These are phyloP conservation scores for Kwoniella botswanensis DNA, from an alignment of 768 basidiomycete genomes.

Conservation along the genomic window DNA sequence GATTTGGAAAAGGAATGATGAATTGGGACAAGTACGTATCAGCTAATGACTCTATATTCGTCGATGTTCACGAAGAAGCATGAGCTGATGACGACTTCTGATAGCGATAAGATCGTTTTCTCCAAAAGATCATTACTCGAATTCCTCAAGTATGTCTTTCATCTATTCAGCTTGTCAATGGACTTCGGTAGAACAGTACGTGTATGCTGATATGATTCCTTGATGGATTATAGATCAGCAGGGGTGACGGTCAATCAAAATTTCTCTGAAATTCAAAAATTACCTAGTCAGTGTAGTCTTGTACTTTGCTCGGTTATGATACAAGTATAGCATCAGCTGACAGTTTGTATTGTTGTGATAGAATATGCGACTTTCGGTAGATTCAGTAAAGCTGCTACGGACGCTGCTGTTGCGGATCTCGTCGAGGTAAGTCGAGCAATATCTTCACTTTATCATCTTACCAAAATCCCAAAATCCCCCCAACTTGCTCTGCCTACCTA, in stretches of 20 bases:
- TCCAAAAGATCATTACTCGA: constrained; percentile 57
- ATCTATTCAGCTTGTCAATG: no score
- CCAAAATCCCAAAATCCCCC: background rate
- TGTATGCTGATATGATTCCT: constrained; percentile 31
- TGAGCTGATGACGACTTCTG: constrained; percentile 5
- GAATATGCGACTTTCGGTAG: constrained; percentile 57
- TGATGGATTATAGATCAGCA: constrained; percentile 28
- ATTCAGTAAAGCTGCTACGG: constrained; percentile 54
- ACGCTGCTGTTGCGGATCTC: constrained; percentile 57
- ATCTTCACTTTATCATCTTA: background rate
- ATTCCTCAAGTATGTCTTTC: constrained; percentile 55
- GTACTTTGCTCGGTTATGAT: background rate
- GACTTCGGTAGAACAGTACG: no score
- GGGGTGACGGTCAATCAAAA: constrained; percentile 52
- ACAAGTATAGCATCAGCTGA: background rate
- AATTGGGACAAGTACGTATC: constrained; percentile 55
- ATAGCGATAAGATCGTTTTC: constrained; percentile 57
- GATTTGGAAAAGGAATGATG: constrained; percentile 45
- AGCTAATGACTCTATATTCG: background rate
- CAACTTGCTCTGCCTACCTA: no score
- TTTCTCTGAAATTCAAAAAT: constrained; percentile 54
- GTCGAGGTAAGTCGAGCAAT: constrained; percentile 48
- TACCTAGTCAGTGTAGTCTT: constrained; percentile 50
- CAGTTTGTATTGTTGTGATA: constrained; percentile 8
- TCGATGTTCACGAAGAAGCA: background rate